phyloP scores from a whole-genome alignment of 2,329 filamentous ascomycete genomes.

The Colletotrichum acutatum region DNA sequence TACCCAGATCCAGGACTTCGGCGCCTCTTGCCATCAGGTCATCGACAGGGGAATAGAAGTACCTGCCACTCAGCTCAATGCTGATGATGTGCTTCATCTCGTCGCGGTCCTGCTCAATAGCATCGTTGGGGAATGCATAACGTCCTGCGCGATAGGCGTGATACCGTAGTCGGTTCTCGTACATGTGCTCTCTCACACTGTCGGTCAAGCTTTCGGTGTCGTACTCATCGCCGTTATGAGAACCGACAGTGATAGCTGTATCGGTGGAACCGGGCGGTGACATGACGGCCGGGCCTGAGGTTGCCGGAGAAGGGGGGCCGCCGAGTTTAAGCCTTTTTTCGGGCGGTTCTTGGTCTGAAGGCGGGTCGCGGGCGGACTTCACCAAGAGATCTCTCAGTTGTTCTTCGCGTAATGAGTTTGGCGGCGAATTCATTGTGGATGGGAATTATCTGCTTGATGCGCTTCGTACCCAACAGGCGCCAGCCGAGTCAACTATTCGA shows the following conservation, averaged over 20 bases:
- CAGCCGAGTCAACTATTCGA: not conserved
- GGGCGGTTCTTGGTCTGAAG: conserved; percentile 1
- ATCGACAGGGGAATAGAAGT: conserved; percentile 58
- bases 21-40: conserved; percentile 50
- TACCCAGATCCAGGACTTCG: conserved; percentile 60
- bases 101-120: conserved; percentile 54
- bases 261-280: conserved; percentile 28
- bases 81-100: conserved; percentile 54
- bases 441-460: not conserved
- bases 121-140: conserved; percentile 57
- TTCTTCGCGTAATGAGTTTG: conserved; percentile 23
- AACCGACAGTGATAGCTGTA: conserved; percentile 35
- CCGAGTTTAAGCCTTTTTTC: conserved; percentile 21
- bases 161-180: conserved; percentile 53
- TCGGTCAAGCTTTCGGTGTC: conserved; percentile 54
- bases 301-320: conserved; percentile 26
- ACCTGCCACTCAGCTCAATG: conserved; percentile 50
- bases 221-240: conserved; percentile 31
- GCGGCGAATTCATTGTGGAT: conserved; percentile 36
- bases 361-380: not conserved
- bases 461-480: not conserved
- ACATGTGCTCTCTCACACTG: conserved; percentile 55
- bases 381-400: not conserved
- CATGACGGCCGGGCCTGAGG: conserved; percentile 21
- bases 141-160: conserved; percentile 54